Conservation (phyloP, 2,329 filamentous ascomycete genomes). For the Colletotrichum noveboracense region DNA sequence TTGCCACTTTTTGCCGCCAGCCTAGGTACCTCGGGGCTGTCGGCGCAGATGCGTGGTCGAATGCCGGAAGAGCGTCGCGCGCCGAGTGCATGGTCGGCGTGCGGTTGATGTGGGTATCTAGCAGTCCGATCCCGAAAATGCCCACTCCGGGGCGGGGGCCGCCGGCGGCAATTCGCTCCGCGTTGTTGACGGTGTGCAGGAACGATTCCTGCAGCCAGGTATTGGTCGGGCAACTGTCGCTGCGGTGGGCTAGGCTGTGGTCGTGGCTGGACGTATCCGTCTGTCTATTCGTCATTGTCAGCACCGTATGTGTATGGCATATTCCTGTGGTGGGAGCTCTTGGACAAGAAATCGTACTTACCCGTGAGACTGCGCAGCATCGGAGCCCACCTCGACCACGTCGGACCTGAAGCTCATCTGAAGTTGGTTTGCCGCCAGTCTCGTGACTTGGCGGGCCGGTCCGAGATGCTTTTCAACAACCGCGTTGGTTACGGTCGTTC, state of each 20-base stretch:
- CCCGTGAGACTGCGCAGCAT: background rate
- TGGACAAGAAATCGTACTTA: background rate
- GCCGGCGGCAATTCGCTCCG: slow-evolving; percentile 34
- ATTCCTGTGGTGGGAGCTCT: background rate
- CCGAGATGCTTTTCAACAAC: background rate
- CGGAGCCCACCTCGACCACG: slow-evolving; percentile 11
- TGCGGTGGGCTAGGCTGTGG: slow-evolving; percentile 19
- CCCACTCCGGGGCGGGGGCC: slow-evolving; percentile 27
- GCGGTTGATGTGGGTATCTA: slow-evolving; percentile 33
- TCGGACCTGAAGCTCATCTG: slow-evolving; percentile 18
- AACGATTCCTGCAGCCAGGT: slow-evolving; percentile 14
- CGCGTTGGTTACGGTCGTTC: background rate
- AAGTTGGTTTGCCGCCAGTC: background rate
- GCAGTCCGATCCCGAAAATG: slow-evolving; percentile 29
- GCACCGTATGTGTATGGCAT: background rate
- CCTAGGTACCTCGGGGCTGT: slow-evolving; percentile 23
- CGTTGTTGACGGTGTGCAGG: slow-evolving; percentile 23
- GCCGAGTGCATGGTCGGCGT: slow-evolving; percentile 28
- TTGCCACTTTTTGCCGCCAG: slow-evolving; percentile 32
- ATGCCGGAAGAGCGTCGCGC: slow-evolving; percentile 32
- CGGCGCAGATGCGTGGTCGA: slow-evolving; percentile 9
- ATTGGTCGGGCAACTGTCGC: background rate
- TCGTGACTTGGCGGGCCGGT: background rate
- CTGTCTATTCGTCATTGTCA: background rate
- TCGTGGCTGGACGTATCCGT: slow-evolving; percentile 26